Conservation (phyloP, 169 alveolate species). For the Eimeria acervulina region DNA sequence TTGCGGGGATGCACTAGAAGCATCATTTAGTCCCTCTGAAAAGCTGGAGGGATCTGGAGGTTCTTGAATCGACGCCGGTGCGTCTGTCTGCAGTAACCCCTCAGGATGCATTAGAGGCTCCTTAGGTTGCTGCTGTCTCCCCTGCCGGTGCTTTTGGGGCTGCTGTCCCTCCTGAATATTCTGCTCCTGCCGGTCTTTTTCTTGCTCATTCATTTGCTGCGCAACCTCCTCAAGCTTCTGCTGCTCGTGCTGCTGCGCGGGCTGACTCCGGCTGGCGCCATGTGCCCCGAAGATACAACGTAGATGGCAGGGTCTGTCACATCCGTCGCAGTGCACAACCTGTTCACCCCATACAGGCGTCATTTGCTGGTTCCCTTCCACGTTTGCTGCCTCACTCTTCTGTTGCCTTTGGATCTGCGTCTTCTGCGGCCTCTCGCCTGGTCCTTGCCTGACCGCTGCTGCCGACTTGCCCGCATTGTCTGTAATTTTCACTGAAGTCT, state of each 20-base stretch:
- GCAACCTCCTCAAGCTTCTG: background rate
- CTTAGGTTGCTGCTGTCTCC: constrained; percentile 43
- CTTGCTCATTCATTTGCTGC: background rate
- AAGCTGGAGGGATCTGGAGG: background rate
- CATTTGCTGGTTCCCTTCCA: background rate
- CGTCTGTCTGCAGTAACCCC: background rate
- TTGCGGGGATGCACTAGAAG: background rate
- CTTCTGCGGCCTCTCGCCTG: constrained; percentile 40
- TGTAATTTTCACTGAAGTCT: background rate
- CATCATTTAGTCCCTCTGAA: background rate
- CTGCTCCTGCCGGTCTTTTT: background rate
- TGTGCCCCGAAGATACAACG: constrained; percentile 81
- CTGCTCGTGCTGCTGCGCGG: constrained; percentile 36
- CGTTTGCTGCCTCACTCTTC: background rate
- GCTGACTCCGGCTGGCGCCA: constrained; percentile 4
- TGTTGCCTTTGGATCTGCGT: background rate
- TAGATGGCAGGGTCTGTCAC: constrained; percentile 89
- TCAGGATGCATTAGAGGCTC: background rate
- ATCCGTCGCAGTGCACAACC: constrained; percentile 89
- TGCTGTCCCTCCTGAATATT: background rate
- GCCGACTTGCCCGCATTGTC: constrained; percentile 33
- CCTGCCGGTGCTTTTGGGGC: constrained; percentile 16
- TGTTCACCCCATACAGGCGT: constrained; percentile 51
- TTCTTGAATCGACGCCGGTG: background rate
- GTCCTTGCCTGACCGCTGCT: background rate